phyloP scores from a whole-genome alignment of 371 early-diverging fungal genomes.

The Mucor velutinosus region DNA sequence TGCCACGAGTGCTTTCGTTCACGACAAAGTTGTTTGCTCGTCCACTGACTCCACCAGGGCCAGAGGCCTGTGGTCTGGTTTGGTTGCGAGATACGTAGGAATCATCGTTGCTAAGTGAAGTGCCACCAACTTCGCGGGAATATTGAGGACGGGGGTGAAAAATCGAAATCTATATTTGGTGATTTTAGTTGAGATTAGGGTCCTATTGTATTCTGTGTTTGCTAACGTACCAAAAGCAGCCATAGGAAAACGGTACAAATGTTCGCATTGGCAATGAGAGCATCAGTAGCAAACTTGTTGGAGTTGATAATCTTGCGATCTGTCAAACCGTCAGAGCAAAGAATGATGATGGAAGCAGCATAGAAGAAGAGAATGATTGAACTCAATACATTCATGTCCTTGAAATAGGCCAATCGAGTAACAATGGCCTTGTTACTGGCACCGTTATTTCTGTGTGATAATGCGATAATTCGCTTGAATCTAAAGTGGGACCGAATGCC shows the following conservation, averaged over 20 bases:
- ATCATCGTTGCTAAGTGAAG: not conserved
- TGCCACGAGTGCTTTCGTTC: not conserved
- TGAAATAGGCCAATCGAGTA: conserved; percentile 35
- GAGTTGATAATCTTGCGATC: conserved; percentile 26
- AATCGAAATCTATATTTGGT: conserved; percentile 37
- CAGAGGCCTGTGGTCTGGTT: not conserved
- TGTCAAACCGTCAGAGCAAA: conserved; percentile 49
- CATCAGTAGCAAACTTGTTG: conserved; percentile 49
- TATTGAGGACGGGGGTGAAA: conserved; percentile 46
- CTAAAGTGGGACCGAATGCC: conserved; percentile 41
- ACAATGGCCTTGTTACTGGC: conserved; percentile 9
- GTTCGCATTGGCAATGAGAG: conserved; percentile 41
- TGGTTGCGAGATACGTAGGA: not conserved
- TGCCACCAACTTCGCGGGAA: not conserved
- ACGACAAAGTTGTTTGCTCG: conserved; percentile 1
- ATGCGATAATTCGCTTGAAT: conserved; percentile 30
- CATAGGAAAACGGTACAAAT: conserved; percentile 31
- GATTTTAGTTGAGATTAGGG: not conserved
- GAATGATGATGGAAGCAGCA: conserved; percentile 39
- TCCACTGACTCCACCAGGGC: not conserved
- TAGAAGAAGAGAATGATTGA: conserved; percentile 29
- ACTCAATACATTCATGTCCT: conserved; percentile 48
- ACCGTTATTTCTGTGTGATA: conserved; percentile 16
- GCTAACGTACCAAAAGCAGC: conserved; percentile 23
- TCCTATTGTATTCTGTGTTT: not conserved